Percentiles rank a stretch among this genome's conserved stretches.
These are phyloP conservation scores for Trichoderma atroviride DNA, from an alignment of 2,329 filamentous ascomycete species.

Conservation along the genomic window DNA sequence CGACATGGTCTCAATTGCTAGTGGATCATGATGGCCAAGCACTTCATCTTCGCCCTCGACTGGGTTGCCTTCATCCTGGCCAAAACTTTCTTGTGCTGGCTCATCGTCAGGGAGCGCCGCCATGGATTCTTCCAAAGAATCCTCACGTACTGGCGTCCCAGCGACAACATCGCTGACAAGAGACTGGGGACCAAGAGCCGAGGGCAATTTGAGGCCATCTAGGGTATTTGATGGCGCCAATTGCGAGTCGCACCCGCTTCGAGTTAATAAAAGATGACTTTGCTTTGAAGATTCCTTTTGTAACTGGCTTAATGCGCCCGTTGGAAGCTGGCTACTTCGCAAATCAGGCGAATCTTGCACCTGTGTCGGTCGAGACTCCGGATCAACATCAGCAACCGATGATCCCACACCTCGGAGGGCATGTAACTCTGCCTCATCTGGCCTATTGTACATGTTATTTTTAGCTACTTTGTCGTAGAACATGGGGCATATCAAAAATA, in stretches of 20 bases:
- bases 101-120: background rate
- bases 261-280: background rate
- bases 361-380: slow-evolving; percentile 26
- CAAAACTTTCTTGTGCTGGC: background rate
- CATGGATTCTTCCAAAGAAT: background rate
- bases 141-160: background rate
- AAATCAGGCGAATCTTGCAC: slow-evolving; percentile 29
- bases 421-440: background rate
- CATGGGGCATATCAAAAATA: background rate
- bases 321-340: background rate
- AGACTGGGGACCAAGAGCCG: background rate
- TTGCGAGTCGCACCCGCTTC: background rate
- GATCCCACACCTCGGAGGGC: slow-evolving; percentile 34
- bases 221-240: background rate
- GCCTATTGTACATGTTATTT: background rate
- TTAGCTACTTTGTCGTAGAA: background rate
- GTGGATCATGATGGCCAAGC: background rate
- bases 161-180: background rate
- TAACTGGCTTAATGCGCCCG: background rate
- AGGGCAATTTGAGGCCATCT: background rate
- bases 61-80: background rate
- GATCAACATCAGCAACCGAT: slow-evolving; percentile 32
- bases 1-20: background rate
- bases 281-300: background rate
- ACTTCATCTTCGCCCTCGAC: background rate